Conservation (phyloP, 129 eudicot genomes). For the Smallanthus sonchifolius region DNA sequence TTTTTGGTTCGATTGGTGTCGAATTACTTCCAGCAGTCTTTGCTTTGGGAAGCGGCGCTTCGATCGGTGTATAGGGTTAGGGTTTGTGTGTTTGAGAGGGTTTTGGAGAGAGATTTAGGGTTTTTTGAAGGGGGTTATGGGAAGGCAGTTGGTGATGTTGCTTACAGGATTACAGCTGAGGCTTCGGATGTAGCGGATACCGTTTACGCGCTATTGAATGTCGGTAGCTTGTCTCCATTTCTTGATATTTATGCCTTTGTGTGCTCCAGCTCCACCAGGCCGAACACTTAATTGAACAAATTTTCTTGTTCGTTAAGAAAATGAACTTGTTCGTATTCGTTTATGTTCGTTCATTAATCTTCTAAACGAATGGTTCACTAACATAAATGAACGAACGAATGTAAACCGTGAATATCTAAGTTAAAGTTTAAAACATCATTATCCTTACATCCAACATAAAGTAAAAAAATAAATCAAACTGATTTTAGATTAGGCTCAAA, state of each 20-base stretch:
- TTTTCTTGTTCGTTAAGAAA: no score
- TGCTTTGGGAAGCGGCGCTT: slow-evolving; percentile 87
- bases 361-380: no score
- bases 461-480: no score
- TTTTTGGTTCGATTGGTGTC: slow-evolving; percentile 47
- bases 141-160: slow-evolving; percentile 63
- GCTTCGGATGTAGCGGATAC: slow-evolving; percentile 85
- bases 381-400: no score
- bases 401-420: no score
- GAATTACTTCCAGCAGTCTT: slow-evolving; percentile 64
- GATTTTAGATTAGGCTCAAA: no score
- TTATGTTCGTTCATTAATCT: no score
- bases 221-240: slow-evolving; percentile 19
- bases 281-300: no score
- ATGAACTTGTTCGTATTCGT: no score
- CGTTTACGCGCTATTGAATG: slow-evolving; percentile 61
- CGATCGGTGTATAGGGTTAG: slow-evolving; percentile 50
- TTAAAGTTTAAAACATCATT: no score
- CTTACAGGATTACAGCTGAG: slow-evolving; percentile 85
- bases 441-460: no score
- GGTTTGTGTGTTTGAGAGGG: slow-evolving; percentile 69
- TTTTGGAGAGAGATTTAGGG: slow-evolving; percentile 78
- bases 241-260: neutral
- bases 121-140: slow-evolving; percentile 71
- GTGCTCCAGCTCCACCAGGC: neutral